phyloP scores from a whole-genome alignment of 495 filamentous ascomycete species.

The Penicillium manginii region DNA sequence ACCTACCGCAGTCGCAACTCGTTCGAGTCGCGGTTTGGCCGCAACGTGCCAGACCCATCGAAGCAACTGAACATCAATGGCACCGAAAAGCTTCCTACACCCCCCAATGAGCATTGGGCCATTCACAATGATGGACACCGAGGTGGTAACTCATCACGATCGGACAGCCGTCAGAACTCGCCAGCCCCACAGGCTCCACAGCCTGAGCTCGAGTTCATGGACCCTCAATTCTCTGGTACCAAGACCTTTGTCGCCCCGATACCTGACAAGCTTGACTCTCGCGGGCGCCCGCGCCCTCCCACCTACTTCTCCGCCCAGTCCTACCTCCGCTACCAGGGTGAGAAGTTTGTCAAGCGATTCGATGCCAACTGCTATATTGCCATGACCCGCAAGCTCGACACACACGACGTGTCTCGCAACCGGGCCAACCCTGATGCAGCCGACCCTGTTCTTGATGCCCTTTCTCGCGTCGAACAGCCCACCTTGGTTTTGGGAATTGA shows the following conservation, averaged over 20 bases:
- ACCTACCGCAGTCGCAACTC: slow-evolving; percentile 97
- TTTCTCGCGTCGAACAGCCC: slow-evolving; percentile 84
- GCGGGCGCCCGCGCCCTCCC: slow-evolving; percentile 57
- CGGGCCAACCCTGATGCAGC: slow-evolving; percentile 51
- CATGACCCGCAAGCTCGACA: slow-evolving; percentile 98
- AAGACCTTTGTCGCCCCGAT: slow-evolving; percentile 46
- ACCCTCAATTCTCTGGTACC: slow-evolving; percentile 81
- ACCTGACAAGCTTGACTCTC: slow-evolving; percentile 21
- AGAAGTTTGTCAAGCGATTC: slow-evolving; percentile 95
- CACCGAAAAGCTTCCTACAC: slow-evolving; percentile 60
- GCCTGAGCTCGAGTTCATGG: slow-evolving; percentile 53
- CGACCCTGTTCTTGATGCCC: slow-evolving; percentile 66
- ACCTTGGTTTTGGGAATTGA: slow-evolving; percentile 90
- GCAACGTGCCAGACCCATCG: slow-evolving; percentile 86
- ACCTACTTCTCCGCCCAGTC: slow-evolving; percentile 97
- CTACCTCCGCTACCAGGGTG: slow-evolving; percentile 96
- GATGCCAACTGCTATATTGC: slow-evolving; percentile 99
- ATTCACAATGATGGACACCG: slow-evolving; percentile 96
- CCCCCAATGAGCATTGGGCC: slow-evolving; percentile 83
- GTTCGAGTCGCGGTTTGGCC: slow-evolving; percentile 91
- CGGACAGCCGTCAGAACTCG: slow-evolving; percentile 42
- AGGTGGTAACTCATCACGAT: slow-evolving; percentile 38
- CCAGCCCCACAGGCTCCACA: slow-evolving; percentile 33
- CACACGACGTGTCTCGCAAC: slow-evolving; percentile 86
- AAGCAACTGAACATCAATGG: slow-evolving; percentile 79